Base-by-base conservation (phyloP, 2,329 filamentous ascomycete genomes). In the Aspergillus calidoustus region DNA sequence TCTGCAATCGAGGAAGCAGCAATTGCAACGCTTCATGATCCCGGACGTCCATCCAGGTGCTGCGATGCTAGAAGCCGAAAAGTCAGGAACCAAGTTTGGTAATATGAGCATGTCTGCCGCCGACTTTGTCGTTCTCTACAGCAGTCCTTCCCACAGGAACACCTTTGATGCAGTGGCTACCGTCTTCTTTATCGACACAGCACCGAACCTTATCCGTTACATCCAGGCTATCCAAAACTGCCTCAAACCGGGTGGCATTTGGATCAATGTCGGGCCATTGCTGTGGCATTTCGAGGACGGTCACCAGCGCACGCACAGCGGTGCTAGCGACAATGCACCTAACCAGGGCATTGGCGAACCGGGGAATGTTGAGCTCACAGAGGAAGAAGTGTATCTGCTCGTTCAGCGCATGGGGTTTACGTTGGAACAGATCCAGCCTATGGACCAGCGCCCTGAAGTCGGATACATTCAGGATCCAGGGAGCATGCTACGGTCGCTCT, bases 141-240 rank as follows among this genome's bases (percentile, higher is more conserved):
- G 83, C 28, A 83, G 89, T 61, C 81, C 85, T 1, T 84, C 85
- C 0, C 86, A 91, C 68, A 76, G 79, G 8, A 83, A 83, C 0
- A 71, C 76, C 0, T 98, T 93, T 75, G 89, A 97, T 71, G 93
- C 90, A 1, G 92, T 98, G 2, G 88, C 91, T 0, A 92, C 91
- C 3, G 91, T 97, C 11, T 99, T 98, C 80, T 99, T 99, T 80
- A 89, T 99, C 61, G 96, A 99, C 75, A 99, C 95, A 1, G 95
- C 95, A 2, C 93, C 94, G 1, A 98, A 99, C 74, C 76, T 97
- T 34, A 90, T 98, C 57, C 87, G 90, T 2, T 99, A 99, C 73
- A 86, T 99, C 38, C 89, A 96, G 73, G 89, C 93, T 1, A 91
- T 98, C 58, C 81, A 80, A 47, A 86, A 91, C 72, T 96, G 93